Evolutionary conservation across 2,329 filamentous ascomycete species (phyloP).

Genomic region (Colletotrichum coccodes): DNA sequence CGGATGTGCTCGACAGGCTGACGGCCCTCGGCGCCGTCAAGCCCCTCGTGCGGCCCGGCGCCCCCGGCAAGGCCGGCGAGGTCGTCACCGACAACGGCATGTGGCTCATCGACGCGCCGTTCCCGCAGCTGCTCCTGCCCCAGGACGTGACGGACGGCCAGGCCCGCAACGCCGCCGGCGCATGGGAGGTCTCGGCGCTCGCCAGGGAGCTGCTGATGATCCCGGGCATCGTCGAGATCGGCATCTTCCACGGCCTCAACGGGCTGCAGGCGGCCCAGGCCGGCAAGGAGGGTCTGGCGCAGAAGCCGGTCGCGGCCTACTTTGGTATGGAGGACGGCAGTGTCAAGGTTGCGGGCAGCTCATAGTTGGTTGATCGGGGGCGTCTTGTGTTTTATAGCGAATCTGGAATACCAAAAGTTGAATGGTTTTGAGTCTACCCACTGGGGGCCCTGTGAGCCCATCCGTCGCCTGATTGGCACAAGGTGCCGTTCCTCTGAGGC

Average conservation of each 20-base stretch:
- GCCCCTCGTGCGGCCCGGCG: constrained; percentile 77
- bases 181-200: constrained; percentile 84
- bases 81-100: constrained; percentile 69
- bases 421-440: not conserved
- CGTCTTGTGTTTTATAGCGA: not conserved
- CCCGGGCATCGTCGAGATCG: constrained; percentile 90
- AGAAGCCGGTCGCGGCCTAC: constrained; percentile 94
- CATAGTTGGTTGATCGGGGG: not conserved
- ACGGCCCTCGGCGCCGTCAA: constrained; percentile 76
- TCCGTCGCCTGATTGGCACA: too few relatives aligned
- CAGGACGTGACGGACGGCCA: constrained; percentile 55
- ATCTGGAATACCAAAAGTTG: not conserved
- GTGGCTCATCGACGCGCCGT: constrained; percentile 93
- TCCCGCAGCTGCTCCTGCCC: constrained; percentile 75
- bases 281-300: constrained; percentile 73
- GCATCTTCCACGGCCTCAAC: constrained; percentile 86
- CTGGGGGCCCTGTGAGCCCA: too few relatives aligned
- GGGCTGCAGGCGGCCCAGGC: constrained; percentile 70
- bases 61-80: constrained; percentile 82
- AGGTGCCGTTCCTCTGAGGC: too few relatives aligned
- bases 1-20: constrained; percentile 79
- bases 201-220: constrained; percentile 81
- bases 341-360: constrained; percentile 59
- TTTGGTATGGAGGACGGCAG: constrained; percentile 88
- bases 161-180: constrained; percentile 60